A percentile compares a stretch with the other conserved stretches of the same genome.
phyloP scores from a whole-genome alignment of 2,329 filamentous ascomycete genomes.

The Purpureocillium takamizusanense region DNA sequence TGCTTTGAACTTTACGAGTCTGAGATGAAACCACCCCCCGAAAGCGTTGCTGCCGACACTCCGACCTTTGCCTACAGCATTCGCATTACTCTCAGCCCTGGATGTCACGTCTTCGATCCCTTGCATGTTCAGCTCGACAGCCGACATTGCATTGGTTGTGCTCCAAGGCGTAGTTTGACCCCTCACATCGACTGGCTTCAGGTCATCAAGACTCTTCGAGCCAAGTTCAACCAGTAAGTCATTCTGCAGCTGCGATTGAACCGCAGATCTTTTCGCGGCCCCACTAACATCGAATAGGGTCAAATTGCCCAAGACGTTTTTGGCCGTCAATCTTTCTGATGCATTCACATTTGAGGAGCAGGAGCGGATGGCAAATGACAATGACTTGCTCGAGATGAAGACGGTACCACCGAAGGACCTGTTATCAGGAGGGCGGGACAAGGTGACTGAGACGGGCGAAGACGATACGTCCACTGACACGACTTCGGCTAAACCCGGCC shows the following conservation, averaged over 20 bases:
- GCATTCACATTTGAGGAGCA: conserved; percentile 51
- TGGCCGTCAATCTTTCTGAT: conserved; percentile 55
- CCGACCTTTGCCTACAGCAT: conserved; percentile 89
- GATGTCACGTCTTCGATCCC: conserved; percentile 93
- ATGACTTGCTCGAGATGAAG: conserved; percentile 40
- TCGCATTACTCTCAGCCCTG: conserved; percentile 88
- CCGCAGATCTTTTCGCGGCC: too few species aligned
- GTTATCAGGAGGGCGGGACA: conserved; percentile 6
- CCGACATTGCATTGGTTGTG: conserved; percentile 91
- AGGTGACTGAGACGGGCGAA: not conserved
- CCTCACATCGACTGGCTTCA: conserved; percentile 92
- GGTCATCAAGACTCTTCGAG: conserved; percentile 89
- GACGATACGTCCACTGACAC: conserved; percentile 3
- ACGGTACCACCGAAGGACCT: conserved; percentile 19
- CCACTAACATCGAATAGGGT: conserved; percentile 37
- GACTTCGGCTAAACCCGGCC: too few species aligned
- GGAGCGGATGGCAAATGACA: conserved; percentile 40
- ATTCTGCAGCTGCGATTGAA: too few species aligned
- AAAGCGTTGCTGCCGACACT: conserved; percentile 37
- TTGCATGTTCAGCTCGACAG: conserved; percentile 94
- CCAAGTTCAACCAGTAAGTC: conserved; percentile 87
- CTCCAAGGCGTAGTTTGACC: conserved; percentile 81
- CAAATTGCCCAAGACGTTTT: conserved; percentile 57
- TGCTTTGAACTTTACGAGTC: conserved; percentile 98
- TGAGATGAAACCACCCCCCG: conserved; percentile 54